These are phyloP conservation scores for Choanephora cucurbitarum DNA, from an alignment of 371 early-diverging fungal genomes.

Conservation along the genomic window DNA sequence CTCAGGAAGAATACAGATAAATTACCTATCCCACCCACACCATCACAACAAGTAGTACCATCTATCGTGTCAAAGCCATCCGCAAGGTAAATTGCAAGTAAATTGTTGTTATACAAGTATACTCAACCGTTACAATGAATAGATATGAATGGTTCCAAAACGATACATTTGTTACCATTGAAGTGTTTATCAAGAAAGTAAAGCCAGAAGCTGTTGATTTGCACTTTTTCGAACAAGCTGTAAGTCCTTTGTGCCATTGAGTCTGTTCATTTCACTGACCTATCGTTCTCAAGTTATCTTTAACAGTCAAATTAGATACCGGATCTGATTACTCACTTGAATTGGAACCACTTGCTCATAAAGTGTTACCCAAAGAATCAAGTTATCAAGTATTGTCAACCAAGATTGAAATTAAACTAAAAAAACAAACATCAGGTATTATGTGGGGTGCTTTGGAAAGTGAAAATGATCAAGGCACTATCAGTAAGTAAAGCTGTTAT, in stretches of 20 bases:
- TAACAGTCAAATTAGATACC: slow-evolving; percentile 74
- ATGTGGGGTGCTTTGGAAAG: slow-evolving; percentile 85
- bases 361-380: slow-evolving; percentile 72
- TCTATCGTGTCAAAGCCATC: slow-evolving; percentile 7
- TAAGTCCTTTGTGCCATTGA: slow-evolving; percentile 20
- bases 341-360: slow-evolving; percentile 80
- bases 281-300: slow-evolving; percentile 62
- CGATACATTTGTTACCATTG: slow-evolving; percentile 82
- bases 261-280: too few species aligned
- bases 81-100: slow-evolving; percentile 11
- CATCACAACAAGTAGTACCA: slow-evolving; percentile 5
- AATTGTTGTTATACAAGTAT: too few species aligned
- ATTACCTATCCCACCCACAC: slow-evolving; percentile 18
- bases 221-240: slow-evolving; percentile 61
- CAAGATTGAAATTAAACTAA: slow-evolving; percentile 92
- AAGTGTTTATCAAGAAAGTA: slow-evolving; percentile 89
- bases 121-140: neutral
- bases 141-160: slow-evolving; percentile 98
- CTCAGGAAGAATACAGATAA: slow-evolving; percentile 55
- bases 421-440: slow-evolving; percentile 72
- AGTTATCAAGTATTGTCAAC: slow-evolving; percentile 77
- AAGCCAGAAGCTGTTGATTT: slow-evolving; percentile 68
- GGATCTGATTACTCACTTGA: slow-evolving; percentile 83
- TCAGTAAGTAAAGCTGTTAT: slow-evolving; percentile 28
- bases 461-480: slow-evolving; percentile 46